These are phyloP conservation scores for Botrytis deweyae DNA, from an alignment of 2,329 filamentous ascomycete genomes.

Conservation along the genomic window DNA sequence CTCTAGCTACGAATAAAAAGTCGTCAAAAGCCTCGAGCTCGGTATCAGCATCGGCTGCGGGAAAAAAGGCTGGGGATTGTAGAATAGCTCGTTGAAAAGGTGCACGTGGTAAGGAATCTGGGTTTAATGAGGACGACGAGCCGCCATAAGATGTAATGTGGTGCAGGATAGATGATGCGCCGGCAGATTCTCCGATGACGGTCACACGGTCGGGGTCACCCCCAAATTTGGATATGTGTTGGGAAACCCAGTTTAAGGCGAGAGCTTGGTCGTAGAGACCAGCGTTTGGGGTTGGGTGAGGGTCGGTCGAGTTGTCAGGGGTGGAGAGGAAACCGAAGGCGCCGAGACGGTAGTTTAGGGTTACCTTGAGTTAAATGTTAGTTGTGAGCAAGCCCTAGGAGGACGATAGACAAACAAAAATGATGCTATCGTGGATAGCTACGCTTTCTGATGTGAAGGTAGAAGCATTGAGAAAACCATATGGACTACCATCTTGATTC, in stretches of 20 bases:
- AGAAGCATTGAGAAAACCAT: slow-evolving; percentile 49
- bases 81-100: background rate
- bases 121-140: background rate
- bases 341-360: slow-evolving; percentile 62
- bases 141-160: slow-evolving; percentile 57
- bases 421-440: background rate
- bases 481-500: slow-evolving; percentile 62
- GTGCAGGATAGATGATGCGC: slow-evolving; percentile 53
- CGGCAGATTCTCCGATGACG: slow-evolving; percentile 46
- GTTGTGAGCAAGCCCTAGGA: background rate
- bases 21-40: background rate
- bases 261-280: slow-evolving; percentile 61
- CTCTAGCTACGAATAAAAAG: background rate
- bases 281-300: slow-evolving; percentile 60
- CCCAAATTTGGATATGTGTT: slow-evolving; percentile 50
- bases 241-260: slow-evolving; percentile 56
- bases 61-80: background rate
- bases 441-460: slow-evolving; percentile 51
- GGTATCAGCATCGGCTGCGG: background rate
- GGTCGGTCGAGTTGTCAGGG: slow-evolving; percentile 49
- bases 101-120: background rate
- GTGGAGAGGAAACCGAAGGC: slow-evolving; percentile 66
- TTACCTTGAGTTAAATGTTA: slow-evolving; percentile 38
- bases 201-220: slow-evolving; percentile 43
- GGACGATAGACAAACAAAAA: background rate